phyloP scores from a whole-genome alignment of 345 rosid species.

The Linum lewisii region DNA sequence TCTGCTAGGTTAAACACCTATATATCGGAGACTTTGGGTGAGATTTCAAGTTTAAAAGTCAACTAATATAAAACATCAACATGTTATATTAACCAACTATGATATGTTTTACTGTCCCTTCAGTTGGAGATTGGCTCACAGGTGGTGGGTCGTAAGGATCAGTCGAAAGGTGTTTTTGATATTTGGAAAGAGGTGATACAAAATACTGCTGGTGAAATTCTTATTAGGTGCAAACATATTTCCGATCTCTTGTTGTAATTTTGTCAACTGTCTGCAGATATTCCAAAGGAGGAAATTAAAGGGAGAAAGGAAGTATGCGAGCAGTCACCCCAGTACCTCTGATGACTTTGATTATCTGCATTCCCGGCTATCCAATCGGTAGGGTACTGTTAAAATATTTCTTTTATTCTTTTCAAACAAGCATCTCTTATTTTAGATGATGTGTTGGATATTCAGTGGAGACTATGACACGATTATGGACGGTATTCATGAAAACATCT shows the following conservation, averaged over 20 bases:
- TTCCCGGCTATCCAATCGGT: constrained; percentile 69
- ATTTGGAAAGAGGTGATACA: constrained; percentile 87
- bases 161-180: constrained; percentile 73
- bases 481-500: constrained; percentile 80
- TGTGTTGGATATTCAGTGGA: constrained; percentile 55
- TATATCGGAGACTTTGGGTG: too few relatives aligned
- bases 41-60: too few relatives aligned
- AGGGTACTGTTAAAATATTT: constrained; percentile 9
- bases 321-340: constrained; percentile 22
- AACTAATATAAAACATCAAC: too few relatives aligned
- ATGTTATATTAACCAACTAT: constrained; percentile 12
- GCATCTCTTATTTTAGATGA: constrained; percentile 8
- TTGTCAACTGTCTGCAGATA: constrained; percentile 37
- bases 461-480: constrained; percentile 79
- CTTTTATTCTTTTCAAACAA: constrained; percentile 6
- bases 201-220: constrained; percentile 1
- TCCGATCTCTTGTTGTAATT: constrained; percentile 11
- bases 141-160: constrained; percentile 85
- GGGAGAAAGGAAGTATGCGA: constrained; percentile 33
- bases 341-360: constrained; percentile 51
- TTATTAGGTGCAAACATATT: constrained; percentile 11
- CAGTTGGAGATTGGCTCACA: constrained; percentile 81
- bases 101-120: constrained; percentile 18
- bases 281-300: constrained; percentile 68
- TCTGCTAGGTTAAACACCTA: too few relatives aligned